Evolutionary conservation across 495 filamentous ascomycete genomes (phyloP).

Genomic region (Hyaloscypha bicolor): DNA sequence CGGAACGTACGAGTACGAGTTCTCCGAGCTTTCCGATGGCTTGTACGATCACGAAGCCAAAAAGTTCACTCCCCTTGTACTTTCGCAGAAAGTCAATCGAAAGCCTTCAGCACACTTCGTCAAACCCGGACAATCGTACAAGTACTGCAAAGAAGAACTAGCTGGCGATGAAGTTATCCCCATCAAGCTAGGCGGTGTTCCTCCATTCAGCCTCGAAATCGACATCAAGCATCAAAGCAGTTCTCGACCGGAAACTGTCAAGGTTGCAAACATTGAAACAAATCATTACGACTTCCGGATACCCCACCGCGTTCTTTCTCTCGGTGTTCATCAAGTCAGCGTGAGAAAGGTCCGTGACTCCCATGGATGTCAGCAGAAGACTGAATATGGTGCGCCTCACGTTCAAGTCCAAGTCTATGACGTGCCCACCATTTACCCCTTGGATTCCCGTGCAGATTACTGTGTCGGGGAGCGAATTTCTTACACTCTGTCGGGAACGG

Average conservation of each 20-base stretch:
- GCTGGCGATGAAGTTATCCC: constrained; percentile 82
- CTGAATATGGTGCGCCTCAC: constrained; percentile 64
- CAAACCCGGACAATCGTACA: constrained; percentile 91
- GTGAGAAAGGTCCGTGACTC: constrained; percentile 88
- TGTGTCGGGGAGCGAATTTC: constrained; percentile 94
- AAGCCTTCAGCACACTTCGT: constrained; percentile 78
- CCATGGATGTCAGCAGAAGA: constrained; percentile 76
- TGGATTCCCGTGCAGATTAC: constrained; percentile 87
- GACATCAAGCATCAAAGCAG: constrained; percentile 88
- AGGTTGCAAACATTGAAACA: constrained; percentile 72
- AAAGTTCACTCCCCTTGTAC: constrained; percentile 61
- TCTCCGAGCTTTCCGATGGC: constrained; percentile 75
- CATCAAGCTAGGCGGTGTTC: constrained; percentile 75
- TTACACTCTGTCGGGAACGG: constrained; percentile 83
- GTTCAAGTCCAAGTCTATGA: constrained; percentile 90
- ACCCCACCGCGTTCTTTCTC: constrained; percentile 75
- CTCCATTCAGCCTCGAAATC: constrained; percentile 88
- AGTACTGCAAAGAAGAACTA: constrained; percentile 86
- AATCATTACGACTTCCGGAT: constrained; percentile 78
- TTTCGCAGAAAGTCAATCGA: constrained; percentile 81
- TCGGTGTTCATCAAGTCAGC: constrained; percentile 82
- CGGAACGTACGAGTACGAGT: constrained; percentile 83
- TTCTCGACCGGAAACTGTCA: constrained; percentile 75
- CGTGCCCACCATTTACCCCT: constrained; percentile 80
- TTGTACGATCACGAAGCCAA: constrained; percentile 76